These are phyloP conservation scores for Filobasidium wieringae DNA, from an alignment of 768 basidiomycete genomes.

Conservation along the genomic window DNA sequence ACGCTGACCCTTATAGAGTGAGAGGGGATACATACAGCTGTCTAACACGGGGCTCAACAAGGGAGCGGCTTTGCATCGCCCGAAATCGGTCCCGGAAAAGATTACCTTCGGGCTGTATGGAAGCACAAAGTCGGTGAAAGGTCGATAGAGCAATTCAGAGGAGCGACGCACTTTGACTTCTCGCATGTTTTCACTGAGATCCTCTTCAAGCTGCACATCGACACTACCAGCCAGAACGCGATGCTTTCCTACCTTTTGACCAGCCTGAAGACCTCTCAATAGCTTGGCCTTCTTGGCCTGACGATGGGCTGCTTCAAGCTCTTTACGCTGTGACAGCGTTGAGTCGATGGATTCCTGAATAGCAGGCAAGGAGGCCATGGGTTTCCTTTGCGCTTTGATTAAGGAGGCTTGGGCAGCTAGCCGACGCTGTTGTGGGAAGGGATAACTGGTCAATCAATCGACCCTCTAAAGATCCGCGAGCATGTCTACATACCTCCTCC, in stretches of 20 bases:
- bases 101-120: constrained; percentile 73
- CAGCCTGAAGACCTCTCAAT: constrained; percentile 51
- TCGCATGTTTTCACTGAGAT: constrained; percentile 71
- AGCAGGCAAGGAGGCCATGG: constrained; percentile 44
- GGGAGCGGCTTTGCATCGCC: constrained; percentile 73
- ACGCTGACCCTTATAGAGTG: no score
- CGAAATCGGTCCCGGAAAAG: constrained; percentile 78
- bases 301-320: constrained; percentile 14
- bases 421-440: background rate
- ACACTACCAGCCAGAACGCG: constrained; percentile 56
- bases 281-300: constrained; percentile 46
- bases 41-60: constrained; percentile 73
- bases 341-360: constrained; percentile 42
- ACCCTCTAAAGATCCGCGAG: background rate
- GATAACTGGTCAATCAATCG: background rate
- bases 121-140: background rate
- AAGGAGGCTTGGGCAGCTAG: background rate
- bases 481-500: constrained; percentile 49
- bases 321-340: constrained; percentile 40
- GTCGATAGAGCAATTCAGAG: background rate
- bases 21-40: constrained; percentile 59
- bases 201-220: constrained; percentile 82
- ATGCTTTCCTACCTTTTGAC: constrained; percentile 68
- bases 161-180: constrained; percentile 59
- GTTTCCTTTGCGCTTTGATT: constrained; percentile 44